These are phyloP conservation scores for Fomitopsis serialis DNA, from an alignment of 768 basidiomycete genomes.

Conservation along the genomic window DNA sequence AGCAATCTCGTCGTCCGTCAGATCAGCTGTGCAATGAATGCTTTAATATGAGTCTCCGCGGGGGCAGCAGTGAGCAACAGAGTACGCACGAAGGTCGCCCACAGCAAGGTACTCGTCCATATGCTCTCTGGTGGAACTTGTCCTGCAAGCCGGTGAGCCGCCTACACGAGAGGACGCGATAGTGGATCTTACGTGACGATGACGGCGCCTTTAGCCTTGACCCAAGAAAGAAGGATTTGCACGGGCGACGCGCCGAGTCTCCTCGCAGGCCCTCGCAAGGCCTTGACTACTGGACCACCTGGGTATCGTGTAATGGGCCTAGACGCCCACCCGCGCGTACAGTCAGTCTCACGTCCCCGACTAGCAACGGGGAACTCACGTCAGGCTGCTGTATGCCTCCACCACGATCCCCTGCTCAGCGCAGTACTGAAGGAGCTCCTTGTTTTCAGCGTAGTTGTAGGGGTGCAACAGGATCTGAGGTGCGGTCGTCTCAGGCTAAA, in stretches of 20 bases:
- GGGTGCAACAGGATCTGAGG: constrained; percentile 63
- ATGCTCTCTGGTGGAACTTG: constrained; percentile 53
- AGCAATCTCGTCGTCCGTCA: constrained; percentile 53
- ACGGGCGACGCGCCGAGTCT: constrained; percentile 50
- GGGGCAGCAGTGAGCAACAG: background rate
- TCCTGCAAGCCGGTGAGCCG: constrained; percentile 30
- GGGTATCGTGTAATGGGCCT: constrained; percentile 56
- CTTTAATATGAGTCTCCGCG: background rate
- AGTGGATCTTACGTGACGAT: constrained; percentile 48
- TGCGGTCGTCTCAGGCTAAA: too few relatives aligned
- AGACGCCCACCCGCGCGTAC: background rate
- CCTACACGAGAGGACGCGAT: background rate
- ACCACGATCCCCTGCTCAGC: constrained; percentile 53
- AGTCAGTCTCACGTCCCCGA: background rate
- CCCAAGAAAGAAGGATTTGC: constrained; percentile 70
- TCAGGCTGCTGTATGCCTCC: constrained; percentile 61
- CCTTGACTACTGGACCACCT: constrained; percentile 60
- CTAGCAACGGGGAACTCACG: constrained; percentile 31
- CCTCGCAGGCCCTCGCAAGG: constrained; percentile 46
- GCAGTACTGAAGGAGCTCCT: constrained; percentile 49
- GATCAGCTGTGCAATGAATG: constrained; percentile 30
- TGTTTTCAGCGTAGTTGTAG: constrained; percentile 59
- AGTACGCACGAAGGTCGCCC: constrained; percentile 46
- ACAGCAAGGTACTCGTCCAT: constrained; percentile 65
- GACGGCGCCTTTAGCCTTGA: constrained; percentile 56